phyloP scores from a whole-genome alignment of 495 filamentous ascomycete genomes.

The Tuber calosporum region DNA sequence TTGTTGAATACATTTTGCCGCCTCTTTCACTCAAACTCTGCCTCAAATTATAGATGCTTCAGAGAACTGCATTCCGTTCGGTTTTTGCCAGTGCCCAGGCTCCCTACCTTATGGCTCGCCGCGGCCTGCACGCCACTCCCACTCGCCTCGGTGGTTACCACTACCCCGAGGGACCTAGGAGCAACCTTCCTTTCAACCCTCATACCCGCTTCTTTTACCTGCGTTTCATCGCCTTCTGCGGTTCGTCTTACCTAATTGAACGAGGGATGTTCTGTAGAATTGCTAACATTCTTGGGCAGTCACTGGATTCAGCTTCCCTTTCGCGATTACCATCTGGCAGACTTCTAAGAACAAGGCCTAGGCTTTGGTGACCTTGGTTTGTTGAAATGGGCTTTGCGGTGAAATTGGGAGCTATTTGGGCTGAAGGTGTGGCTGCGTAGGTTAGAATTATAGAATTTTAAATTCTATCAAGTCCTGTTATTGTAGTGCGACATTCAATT shows the following conservation, averaged over 20 bases:
- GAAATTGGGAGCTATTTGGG: not conserved
- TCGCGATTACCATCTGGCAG: conserved; percentile 60
- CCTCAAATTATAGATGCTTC: conserved; percentile 62
- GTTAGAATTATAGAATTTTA: not conserved
- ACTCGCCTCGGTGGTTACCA: conserved; percentile 84
- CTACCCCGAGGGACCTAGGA: conserved; percentile 92
- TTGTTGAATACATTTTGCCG: not conserved
- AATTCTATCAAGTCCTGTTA: not conserved
- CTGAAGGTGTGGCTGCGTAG: not conserved
- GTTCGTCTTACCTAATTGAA: conserved; percentile 47
- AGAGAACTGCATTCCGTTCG: conserved; percentile 63
- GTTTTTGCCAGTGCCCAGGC: conserved; percentile 53
- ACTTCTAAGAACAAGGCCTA: conserved; percentile 37
- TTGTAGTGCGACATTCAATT: not conserved
- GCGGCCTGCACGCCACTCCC: conserved; percentile 87
- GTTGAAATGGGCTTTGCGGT: not conserved
- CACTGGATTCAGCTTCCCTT: conserved; percentile 70
- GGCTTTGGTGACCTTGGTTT: not conserved
- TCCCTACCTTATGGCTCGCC: conserved; percentile 66
- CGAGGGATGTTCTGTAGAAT: conserved; percentile 14
- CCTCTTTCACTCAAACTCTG: not conserved
- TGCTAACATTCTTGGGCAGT: conserved; percentile 47
- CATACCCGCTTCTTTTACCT: conserved; percentile 72
- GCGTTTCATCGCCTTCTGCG: conserved; percentile 74
- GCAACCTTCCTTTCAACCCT: conserved; percentile 95